Base-by-base conservation (phyloP, 176 grass and related monocot genomes). In the Oryza meridionalis region DNA sequence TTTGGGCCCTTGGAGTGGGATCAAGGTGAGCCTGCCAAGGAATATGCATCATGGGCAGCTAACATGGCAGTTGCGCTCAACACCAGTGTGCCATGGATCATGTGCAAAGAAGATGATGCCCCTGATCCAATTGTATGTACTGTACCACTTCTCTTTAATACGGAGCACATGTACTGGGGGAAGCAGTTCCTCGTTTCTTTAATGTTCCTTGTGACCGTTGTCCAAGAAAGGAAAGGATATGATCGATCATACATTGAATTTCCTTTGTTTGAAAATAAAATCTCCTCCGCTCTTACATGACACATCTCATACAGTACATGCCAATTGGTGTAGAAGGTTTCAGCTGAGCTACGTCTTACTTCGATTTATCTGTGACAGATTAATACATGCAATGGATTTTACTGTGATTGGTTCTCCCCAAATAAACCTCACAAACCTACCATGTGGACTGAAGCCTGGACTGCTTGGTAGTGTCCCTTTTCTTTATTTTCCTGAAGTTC, bases 31-130 rank as follows among this genome's bases (percentile, higher is more conserved):
- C 93, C 91, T 2, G 77, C 96, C 16, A 96, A 92, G 85, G 91
- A 89, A 37, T 96, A 99, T 50, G 70, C 88, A 1, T 87, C 91
- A 24, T 99, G 96, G 96, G 91, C 96, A 35, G 96, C 90, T 67
- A 99, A 85, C 65, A 93, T 99, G 93, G 93, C 96, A 0, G 64
- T 96, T 75, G 83, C 69, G 6, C 96, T 94, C 50, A 85, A 94
- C 85, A 99, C 93, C 0, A 71, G 96, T 69, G 96, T 99, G 49
- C 96, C 96, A 72, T 99, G 96, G 96, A 72, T 99, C 81, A 99
- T 99, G 93, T 99, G 96, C 91, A 99, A 99, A 92, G 79, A 99
- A 87, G 96, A 99, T n/a, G 93, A 99, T 49, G 96, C 96, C 26
- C 96, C 89, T 1, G 96, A 99, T 92, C 93, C 96, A 84, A 87